Conservation (phyloP, 2,329 filamentous ascomycete genomes). For the Geosmithia flava region DNA sequence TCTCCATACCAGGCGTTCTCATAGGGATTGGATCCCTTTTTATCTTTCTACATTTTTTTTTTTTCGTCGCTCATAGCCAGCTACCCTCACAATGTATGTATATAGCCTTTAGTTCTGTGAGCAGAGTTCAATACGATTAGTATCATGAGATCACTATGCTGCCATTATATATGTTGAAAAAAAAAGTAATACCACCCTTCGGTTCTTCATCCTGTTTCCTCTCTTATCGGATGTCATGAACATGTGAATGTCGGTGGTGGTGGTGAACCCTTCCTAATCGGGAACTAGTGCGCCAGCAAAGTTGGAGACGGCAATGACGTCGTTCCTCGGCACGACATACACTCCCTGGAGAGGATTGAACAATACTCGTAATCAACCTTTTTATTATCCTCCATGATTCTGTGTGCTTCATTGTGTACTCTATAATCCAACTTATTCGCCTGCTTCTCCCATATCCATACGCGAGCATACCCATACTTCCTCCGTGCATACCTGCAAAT, state of each 20-base stretch:
- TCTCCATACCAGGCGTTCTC: no score
- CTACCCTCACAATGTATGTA: no score
- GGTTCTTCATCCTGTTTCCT: neutral
- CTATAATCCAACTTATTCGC: neutral
- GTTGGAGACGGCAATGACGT: slow-evolving; percentile 2
- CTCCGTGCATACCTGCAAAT: neutral
- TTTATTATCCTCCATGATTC: no score
- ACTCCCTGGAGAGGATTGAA: neutral
- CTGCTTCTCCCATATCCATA: neutral
- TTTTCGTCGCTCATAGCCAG: no score
- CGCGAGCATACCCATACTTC: neutral
- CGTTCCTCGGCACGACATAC: slow-evolving; percentile 1
- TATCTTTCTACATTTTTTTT: no score
- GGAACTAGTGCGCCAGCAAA: neutral
- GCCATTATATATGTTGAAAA: neutral
- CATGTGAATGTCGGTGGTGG: neutral
- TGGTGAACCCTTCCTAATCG: neutral
- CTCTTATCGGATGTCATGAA: neutral
- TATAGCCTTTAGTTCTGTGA: no score
- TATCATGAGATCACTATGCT: no score
- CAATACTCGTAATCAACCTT: neutral
- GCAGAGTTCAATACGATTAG: no score
- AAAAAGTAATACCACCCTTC: neutral
- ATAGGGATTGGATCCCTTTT: no score
- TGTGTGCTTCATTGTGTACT: no score